Percentiles rank a stretch among this genome's conserved stretches.
Conservation (phyloP, 2,329 filamentous ascomycete species). For the Botrytis cinerea region DNA sequence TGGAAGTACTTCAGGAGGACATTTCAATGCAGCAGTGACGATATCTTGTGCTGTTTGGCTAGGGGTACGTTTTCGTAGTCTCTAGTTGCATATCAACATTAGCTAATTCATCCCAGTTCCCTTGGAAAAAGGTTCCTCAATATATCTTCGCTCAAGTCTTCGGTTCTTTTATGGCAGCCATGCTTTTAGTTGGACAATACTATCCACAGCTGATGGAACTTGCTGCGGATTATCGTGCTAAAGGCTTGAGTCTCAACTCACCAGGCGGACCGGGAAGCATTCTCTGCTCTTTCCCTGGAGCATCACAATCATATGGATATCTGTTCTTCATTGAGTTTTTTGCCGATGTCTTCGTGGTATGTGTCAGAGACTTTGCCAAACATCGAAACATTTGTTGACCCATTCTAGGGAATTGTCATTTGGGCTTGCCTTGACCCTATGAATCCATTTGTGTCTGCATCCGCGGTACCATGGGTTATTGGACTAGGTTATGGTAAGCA, state of each 20-base stretch:
- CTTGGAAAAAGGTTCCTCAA: slow-evolving; percentile 57
- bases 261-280: slow-evolving; percentile 56
- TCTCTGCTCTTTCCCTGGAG: slow-evolving; percentile 54
- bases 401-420: slow-evolving; percentile 49
- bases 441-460: slow-evolving; percentile 56
- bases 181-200: slow-evolving; percentile 59
- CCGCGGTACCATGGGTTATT: slow-evolving; percentile 54
- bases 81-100: background rate
- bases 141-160: slow-evolving; percentile 60
- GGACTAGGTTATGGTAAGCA: slow-evolving; percentile 49
- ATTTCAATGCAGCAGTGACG: slow-evolving; percentile 56
- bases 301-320: slow-evolving; percentile 54
- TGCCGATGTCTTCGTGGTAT: slow-evolving; percentile 54
- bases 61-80: slow-evolving; percentile 41
- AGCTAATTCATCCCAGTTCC: slow-evolving; percentile 45
- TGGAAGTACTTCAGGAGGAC: slow-evolving; percentile 54
- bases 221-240: slow-evolving; percentile 38
- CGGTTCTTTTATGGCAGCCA: slow-evolving; percentile 56
- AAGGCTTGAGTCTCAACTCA: slow-evolving; percentile 46
- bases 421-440: slow-evolving; percentile 59
- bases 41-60: slow-evolving; percentile 53
- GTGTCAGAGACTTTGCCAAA: background rate
- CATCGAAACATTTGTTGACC: slow-evolving; percentile 15
- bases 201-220: slow-evolving; percentile 52
- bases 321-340: slow-evolving; percentile 62